Evolutionary conservation across 2,329 filamentous ascomycete genomes (phyloP), one percentile per base, ranked within the genome.

Genomic region (Chaetomium globosum): DNA sequence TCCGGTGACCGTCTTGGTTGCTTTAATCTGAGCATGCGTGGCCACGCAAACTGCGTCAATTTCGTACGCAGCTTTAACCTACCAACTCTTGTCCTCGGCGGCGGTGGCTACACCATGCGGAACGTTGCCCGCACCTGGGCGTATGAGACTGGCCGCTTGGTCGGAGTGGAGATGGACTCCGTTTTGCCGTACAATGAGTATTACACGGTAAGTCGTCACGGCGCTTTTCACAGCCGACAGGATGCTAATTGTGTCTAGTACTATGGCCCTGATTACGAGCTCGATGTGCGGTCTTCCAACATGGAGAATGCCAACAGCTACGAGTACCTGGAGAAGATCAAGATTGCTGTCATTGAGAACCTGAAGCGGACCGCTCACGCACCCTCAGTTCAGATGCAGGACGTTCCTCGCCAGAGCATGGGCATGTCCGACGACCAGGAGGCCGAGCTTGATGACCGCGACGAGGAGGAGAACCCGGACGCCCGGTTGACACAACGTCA

Each of bases 91-190:
- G 90, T 99, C 23, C 87, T 99, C 21, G 95, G 95, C 36, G 95
- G 95, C 19, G 95, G 95, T 69, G 95, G 95, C 56, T 99, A 99
- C 79, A 99, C 95, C 0, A 96, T 96, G 78, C 89, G 95, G 68
- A 99, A 99, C 71, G 95, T 99, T 12, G 94, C 95, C 21, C 90
- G 95, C 58, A 95, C 94, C 5, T 99, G 95, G 95, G 93, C 93
- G 7, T 96, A 94, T 76, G 95, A 99, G 79, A 99, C 95, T 1
- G 94, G 94, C 70, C 85, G 93, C 65, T 84, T 98, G 9, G 91
- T 97, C 23, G 91, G 91, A 31, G 87, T 93, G 66, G 85, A 91
- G 33, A 91, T 98, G 84, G 84, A 87, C 12, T 84, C 89, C 5
- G 88, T 91, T n/a, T 83, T 98, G 49, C 94, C 94, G 0, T 98